phyloP scores from a whole-genome alignment of 1,284 basidiomycete genomes.

The Cystobasidiaceae sp. region DNA sequence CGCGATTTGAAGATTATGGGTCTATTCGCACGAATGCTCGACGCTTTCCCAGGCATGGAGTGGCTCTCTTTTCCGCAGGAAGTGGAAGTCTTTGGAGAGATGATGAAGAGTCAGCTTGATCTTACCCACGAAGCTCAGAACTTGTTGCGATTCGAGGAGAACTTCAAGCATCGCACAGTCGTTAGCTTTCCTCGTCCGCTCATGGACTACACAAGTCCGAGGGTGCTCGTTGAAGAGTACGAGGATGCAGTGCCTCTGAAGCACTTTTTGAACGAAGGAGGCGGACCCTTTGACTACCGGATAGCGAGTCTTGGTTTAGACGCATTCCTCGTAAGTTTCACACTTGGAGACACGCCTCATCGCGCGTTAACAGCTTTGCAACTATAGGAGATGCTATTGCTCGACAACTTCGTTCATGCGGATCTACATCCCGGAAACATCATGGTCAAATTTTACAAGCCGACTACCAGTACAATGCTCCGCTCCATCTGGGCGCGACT shows the following conservation, averaged over 20 bases:
- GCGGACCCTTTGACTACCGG: slow-evolving; percentile 81
- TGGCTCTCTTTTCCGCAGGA: slow-evolving; percentile 97
- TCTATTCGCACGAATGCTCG: slow-evolving; percentile 78
- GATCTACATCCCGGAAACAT: slow-evolving; percentile 94
- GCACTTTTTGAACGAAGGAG: slow-evolving; percentile 78
- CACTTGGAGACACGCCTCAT: no score
- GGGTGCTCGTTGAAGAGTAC: slow-evolving; percentile 86
- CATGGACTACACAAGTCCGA: slow-evolving; percentile 66
- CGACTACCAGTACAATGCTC: slow-evolving; percentile 40
- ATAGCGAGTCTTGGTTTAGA: slow-evolving; percentile 91
- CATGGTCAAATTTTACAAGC: slow-evolving; percentile 84
- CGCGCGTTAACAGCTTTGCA: background rate
- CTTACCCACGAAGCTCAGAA: slow-evolving; percentile 86
- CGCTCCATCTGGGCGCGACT: slow-evolving; percentile 35
- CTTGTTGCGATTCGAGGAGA: slow-evolving; percentile 73
- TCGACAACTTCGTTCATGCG: slow-evolving; percentile 97
- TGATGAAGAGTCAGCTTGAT: slow-evolving; percentile 96
- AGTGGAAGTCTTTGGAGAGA: slow-evolving; percentile 86
- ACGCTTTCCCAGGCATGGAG: slow-evolving; percentile 82
- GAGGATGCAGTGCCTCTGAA: slow-evolving; percentile 90
- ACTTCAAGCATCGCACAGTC: slow-evolving; percentile 69
- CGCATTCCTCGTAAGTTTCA: slow-evolving; percentile 73
- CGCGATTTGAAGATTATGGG: slow-evolving; percentile 91
- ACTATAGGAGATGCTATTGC: slow-evolving; percentile 84
- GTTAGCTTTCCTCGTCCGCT: slow-evolving; percentile 88